Evolutionary conservation across 352 stramenopile species (phyloP), one percentile per base, ranked within the genome.

Genomic region (Phytophthora melonis): DNA sequence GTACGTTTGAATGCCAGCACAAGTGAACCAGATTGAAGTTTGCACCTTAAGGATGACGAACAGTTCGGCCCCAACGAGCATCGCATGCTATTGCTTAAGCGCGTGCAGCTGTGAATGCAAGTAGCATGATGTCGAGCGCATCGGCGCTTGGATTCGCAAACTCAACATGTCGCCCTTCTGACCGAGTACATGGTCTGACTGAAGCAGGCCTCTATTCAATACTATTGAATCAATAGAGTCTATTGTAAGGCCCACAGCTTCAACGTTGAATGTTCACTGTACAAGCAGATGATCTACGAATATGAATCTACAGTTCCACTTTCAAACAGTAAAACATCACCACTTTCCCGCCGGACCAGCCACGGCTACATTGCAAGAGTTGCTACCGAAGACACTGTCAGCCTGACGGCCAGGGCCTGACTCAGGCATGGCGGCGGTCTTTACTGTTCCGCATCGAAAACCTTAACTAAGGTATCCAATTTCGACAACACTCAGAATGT

Each of bases 261-360:
- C n/a, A n/a, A n/a, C n/a, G n/a, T n/a, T n/a, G n/a, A n/a, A n/a
- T n/a, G n/a, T n/a, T n/a, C n/a, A n/a, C n/a, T n/a, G n/a, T n/a
- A n/a, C n/a, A n/a, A n/a, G n/a, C n/a, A n/a, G n/a, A 34, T 34
- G 30, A 34, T 16, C 36, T 11, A 45, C 14, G 10, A 45, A 45
- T 45, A 18, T 45, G 36, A 13, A 45, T 45, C 11, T 18, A 45
- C 21, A 11, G 50, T 57, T 13, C 50, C 23, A 39, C 50, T 30
- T 57, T 39, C 50, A 57, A 57, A 57, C 50, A 57, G 50, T 9
- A 56, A 56, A 56, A 53, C 45, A 53, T 19, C 45, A 21, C n/a
- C n/a, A 11, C 45, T 53, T 56, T 56, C 50, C 50, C 45, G 45
- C 27, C 45, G 50, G 50, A 57, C 16, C 50, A 57, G 50, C 19